Evolutionary conservation across 768 basidiomycete species (phyloP).

Genomic region (Suillus alpinus): DNA sequence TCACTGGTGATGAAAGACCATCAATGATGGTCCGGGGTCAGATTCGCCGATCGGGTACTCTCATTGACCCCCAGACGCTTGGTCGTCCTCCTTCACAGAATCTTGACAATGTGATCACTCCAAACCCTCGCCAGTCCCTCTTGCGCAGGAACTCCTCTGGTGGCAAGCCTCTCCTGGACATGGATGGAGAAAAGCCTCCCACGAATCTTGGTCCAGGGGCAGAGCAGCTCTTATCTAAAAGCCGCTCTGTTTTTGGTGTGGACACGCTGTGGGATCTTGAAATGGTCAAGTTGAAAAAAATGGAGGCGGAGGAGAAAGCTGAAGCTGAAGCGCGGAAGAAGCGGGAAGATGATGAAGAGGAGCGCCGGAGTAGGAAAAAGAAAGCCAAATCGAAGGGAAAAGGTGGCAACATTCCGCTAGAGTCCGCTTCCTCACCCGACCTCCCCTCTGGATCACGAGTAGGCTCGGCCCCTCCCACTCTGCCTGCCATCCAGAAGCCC

Average conservation of each 20-base stretch:
- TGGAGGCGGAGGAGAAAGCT: constrained; percentile 64
- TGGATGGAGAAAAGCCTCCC: constrained; percentile 42
- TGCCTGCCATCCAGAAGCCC: constrained; percentile 36
- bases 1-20: constrained; percentile 83
- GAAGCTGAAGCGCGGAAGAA: constrained; percentile 53
- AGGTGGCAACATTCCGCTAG: constrained; percentile 33
- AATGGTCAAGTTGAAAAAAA: constrained; percentile 73
- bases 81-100: constrained; percentile 48
- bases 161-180: constrained; percentile 64
- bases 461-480: constrained; percentile 24
- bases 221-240: constrained; percentile 36
- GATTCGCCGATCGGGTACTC: constrained; percentile 54
- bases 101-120: constrained; percentile 40
- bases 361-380: constrained; percentile 35
- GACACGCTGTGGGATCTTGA: constrained; percentile 94
- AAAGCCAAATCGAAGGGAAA: constrained; percentile 46
- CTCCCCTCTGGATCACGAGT: constrained; percentile 12
- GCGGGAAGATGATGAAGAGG: constrained; percentile 45
- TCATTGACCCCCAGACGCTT: constrained; percentile 71
- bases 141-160: constrained; percentile 48
- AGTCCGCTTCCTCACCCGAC: constrained; percentile 34
- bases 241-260: constrained; percentile 87
- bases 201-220: constrained; percentile 30
- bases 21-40: constrained; percentile 86
- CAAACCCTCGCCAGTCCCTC: constrained; percentile 28